These are phyloP conservation scores for Dryadomyces quercus-mongolicae DNA, from an alignment of 2,329 filamentous ascomycete genomes.

Conservation along the genomic window DNA sequence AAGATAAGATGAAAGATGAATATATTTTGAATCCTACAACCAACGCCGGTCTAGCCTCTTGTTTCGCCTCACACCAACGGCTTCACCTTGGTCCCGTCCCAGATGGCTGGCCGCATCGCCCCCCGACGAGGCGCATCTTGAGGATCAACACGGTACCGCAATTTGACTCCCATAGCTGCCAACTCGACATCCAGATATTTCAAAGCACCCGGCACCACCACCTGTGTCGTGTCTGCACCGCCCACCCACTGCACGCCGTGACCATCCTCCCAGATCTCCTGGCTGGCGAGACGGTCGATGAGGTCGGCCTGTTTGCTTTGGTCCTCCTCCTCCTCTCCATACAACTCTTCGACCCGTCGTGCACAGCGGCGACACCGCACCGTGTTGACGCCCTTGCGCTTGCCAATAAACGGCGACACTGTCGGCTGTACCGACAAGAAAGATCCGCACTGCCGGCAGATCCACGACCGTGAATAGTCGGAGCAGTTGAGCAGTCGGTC, in stretches of 20 bases:
- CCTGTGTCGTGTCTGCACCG: slow-evolving; percentile 79
- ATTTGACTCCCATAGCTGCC: slow-evolving; percentile 88
- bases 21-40: too few relatives aligned
- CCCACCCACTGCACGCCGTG: slow-evolving; percentile 74
- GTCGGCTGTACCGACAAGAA: slow-evolving; percentile 83
- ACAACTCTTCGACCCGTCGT: slow-evolving; percentile 40
- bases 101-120: slow-evolving; percentile 25
- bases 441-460: slow-evolving; percentile 79
- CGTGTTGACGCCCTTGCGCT: slow-evolving; percentile 53
- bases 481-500: slow-evolving; percentile 96
- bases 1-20: not conserved
- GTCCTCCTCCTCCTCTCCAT: slow-evolving; percentile 20
- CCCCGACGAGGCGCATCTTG: slow-evolving; percentile 54
- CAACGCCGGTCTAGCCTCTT: too few relatives aligned
- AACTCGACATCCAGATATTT: slow-evolving; percentile 91
- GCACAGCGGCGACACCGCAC: slow-evolving; percentile 76
- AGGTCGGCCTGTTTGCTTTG: not conserved
- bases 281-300: slow-evolving; percentile 7
- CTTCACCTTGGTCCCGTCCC: slow-evolving; percentile 7
- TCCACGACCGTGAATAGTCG: slow-evolving; percentile 80
- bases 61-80: too few relatives aligned
- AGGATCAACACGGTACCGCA: slow-evolving; percentile 62
- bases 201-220: slow-evolving; percentile 85
- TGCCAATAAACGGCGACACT: slow-evolving; percentile 51
- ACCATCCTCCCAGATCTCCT: slow-evolving; percentile 81